Evolutionary conservation across 2,329 filamentous ascomycete species (phyloP), one percentile per base, ranked within the genome.

Genomic region (Cytospora piceae): DNA sequence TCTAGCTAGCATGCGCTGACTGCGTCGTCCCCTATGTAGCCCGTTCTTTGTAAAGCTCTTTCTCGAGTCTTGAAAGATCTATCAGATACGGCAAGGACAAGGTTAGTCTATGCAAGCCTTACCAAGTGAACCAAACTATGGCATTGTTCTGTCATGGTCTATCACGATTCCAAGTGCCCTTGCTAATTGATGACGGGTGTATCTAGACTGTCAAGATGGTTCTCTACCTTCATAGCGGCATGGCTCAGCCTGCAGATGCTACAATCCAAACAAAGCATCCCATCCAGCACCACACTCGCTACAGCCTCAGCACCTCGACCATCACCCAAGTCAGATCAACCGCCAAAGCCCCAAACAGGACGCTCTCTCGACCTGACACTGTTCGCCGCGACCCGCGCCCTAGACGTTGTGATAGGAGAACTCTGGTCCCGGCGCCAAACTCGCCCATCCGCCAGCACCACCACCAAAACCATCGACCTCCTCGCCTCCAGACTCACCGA

Each of bases 361-460:
- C 87, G 89, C 71, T 94, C 92, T 1, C 83, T 96, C 67, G 92
- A 96, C 74, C 81, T 96, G 37, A 94, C 92, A 0, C 80, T 96
- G n/a, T 94, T 95, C 73, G 87, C 90, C 14, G 81, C 86, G 55
- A 88, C 87, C 14, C 84, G 92, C 70, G 92, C 92, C 54, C 73
- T 91, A 14, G 92, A 95, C 75, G 85, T 92, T 6, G 71, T 92
- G 11, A 79, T 90, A 53, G 88, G 88, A 62, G 83, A 88, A 69
- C 72, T 87, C 29, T 94, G 91, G 89, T 77, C 82, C 20, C 82
- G 78, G 52, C 78, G 81, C 62, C 81, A 77, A 62, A 68, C 74
- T 4, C 79, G 81, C 67, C 56, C 51, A n/a, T 29, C 64, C 9
- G 55, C 51, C 31, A 34, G 54, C 59, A 58, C 11, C 9, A 42